phyloP scores from a whole-genome alignment of 108 stramenopile genomes.

The Nannochloropsis oceanica region DNA sequence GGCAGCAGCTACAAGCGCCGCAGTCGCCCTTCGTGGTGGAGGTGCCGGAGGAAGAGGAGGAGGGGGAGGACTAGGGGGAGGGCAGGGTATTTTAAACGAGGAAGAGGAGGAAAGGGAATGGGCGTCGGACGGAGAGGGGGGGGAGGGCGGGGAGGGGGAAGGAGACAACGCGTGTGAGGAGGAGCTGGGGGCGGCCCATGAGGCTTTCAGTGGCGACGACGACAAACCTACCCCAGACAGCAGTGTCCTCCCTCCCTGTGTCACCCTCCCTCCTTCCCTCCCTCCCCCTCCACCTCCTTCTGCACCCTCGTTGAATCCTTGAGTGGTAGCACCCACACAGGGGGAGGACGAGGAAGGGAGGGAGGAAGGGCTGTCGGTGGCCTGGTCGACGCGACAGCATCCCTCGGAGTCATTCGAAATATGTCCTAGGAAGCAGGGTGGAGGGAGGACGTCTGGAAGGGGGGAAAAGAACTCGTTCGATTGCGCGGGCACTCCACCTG shows the following conservation, averaged over 20 bases:
- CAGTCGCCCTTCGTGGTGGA: no score
- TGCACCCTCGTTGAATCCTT: not conserved
- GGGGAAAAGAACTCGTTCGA: no score
- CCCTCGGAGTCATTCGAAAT: no score
- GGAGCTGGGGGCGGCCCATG: not conserved
- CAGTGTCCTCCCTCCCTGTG: not conserved
- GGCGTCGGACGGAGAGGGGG: not conserved
- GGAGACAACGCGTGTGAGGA: not conserved
- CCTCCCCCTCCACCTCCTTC: not conserved
- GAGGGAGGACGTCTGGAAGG: no score
- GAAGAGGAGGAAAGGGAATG: not conserved
- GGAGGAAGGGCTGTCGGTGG: no score
- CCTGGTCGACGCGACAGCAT: no score
- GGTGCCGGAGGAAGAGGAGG: not conserved
- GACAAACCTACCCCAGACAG: not conserved
- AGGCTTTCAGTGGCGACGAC: not conserved
- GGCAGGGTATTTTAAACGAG: not conserved
- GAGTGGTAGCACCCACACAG: no score
- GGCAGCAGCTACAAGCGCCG: no score
- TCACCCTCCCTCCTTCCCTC: not conserved
- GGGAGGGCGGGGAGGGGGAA: not conserved
- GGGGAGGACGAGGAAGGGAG: no score
- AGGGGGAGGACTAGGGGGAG: not conserved
- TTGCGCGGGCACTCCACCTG: no score
- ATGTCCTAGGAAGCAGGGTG: no score